Evolutionary conservation across 2,329 filamentous ascomycete species (phyloP), one percentile per base, ranked within the genome.

Genomic region (Reticulascus tulasneorum): DNA sequence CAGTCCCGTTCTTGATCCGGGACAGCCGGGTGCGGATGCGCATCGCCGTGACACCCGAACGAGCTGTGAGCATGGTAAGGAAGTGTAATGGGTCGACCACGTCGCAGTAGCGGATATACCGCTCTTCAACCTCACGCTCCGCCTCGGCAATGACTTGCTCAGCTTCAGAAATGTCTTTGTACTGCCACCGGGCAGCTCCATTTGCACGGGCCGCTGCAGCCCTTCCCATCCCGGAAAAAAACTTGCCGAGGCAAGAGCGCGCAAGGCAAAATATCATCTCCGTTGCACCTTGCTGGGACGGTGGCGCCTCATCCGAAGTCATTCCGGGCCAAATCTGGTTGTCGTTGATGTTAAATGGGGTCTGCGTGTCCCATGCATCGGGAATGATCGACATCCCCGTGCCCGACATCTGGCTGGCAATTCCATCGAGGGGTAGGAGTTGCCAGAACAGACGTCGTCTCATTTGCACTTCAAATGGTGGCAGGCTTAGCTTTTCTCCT

Each of bases 381-480:
- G 50, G 49, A 3, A 45, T 20, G n/a, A n/a, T n/a, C 10, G 35
- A 29, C 11, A 31, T 26, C 12, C 19, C 30, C 16, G 27, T 42
- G 2, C 55, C 54, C 4, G 48, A 48, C 21, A 54, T 41, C 17
- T 53, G 48, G 17, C 44, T 47, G 10, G 54, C 47, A 10, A 40
- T 29, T 3, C 44, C 48, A 15, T 58, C 55, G 11, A 56, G 69
- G n/a, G 69, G 54, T 2, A 72, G 48, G 3, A 79, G 55, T 13
- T 69, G 63, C 69, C 69, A 78, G 65, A 71, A 69, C 10, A 77
- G 55, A 29, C 75, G 61, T 26, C 73, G 68, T 11, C 73, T 62
- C 59, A 77, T 65, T 50, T 78, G 69, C 0, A 63, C 64, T 31
- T 78, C 71, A 29, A 66, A 75, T 33, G 47, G 58, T 33, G 33